Conservation (phyloP, 768 basidiomycete genomes). For the Porpolomopsis calyptriformis region DNA sequence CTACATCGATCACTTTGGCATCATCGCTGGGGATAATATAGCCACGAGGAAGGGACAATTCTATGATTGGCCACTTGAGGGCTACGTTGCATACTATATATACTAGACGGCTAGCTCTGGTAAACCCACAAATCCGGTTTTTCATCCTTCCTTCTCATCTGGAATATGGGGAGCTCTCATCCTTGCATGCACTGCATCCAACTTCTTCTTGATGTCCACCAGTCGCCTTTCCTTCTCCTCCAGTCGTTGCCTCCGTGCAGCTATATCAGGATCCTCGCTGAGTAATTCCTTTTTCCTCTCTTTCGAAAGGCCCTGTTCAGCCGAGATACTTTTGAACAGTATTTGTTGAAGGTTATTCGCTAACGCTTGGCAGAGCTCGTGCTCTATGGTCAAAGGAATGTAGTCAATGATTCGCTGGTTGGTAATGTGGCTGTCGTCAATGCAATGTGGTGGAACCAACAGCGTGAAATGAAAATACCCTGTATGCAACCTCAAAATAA, state of each 20-base stretch:
- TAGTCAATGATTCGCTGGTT: conserved; percentile 46
- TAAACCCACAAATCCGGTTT: no score
- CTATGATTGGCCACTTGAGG: no score
- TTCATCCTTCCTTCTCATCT: no score
- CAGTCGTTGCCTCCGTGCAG: conserved; percentile 21
- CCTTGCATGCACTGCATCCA: conserved; percentile 18
- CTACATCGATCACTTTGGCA: no score
- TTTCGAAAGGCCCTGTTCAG: conserved; percentile 6
- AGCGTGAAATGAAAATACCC: conserved; percentile 30
- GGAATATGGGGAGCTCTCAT: no score
- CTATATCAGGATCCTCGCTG: conserved; percentile 30
- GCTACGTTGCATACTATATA: no score
- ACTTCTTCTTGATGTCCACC: conserved; percentile 22
- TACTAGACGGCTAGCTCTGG: no score
- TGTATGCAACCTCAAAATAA: conserved; percentile 46
- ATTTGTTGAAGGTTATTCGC: conserved; percentile 23
- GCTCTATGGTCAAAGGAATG: conserved; percentile 40
- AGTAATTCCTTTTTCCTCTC: conserved; percentile 23
- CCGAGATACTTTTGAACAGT: conserved; percentile 23
- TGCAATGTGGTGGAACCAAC: no score
- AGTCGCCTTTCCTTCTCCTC: conserved; percentile 18
- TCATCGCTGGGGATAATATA: no score
- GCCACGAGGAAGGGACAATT: no score
- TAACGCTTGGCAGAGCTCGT: conserved; percentile 31
- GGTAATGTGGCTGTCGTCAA: not conserved